These are phyloP conservation scores for Rhizopus sp. DNA, from an alignment of 371 early-diverging fungal species.

Conservation along the genomic window DNA sequence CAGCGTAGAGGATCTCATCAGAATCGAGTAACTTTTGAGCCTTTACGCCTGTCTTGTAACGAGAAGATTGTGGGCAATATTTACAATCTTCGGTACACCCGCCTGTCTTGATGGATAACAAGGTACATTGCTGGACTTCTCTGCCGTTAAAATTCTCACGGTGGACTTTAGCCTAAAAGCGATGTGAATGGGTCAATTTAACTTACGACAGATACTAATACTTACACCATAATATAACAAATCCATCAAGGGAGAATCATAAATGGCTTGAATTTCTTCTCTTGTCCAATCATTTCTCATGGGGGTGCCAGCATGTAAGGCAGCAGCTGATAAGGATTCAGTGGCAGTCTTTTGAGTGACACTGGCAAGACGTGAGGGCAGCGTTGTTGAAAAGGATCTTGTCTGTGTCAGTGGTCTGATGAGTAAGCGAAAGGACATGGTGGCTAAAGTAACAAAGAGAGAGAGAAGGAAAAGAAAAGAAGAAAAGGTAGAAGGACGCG, in stretches of 20 bases:
- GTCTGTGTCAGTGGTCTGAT: constrained; percentile 39
- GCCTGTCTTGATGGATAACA: constrained; percentile 87
- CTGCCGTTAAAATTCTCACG: constrained; percentile 72
- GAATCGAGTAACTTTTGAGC: constrained; percentile 75
- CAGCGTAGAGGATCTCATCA: constrained; percentile 75
- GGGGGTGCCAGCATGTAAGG: constrained; percentile 58
- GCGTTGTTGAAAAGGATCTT: constrained; percentile 50
- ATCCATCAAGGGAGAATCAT: constrained; percentile 82
- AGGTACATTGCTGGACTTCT: constrained; percentile 83
- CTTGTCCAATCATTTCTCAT: constrained; percentile 76
- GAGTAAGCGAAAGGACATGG: constrained; percentile 47
- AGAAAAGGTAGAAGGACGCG: constrained; percentile 11
- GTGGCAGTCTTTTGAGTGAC: constrained; percentile 39
- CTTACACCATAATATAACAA: constrained; percentile 77
- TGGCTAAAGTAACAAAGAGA: constrained; percentile 6
- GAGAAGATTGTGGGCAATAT: constrained; percentile 85
- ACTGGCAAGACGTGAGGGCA: constrained; percentile 57
- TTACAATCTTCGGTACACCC: constrained; percentile 88
- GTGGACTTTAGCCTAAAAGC: constrained; percentile 72
- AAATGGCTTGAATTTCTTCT: constrained; percentile 77
- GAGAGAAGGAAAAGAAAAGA: constrained; percentile 18
- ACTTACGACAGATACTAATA: constrained; percentile 5
- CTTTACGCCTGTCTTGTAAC: constrained; percentile 73
- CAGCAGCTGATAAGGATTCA: constrained; percentile 57
- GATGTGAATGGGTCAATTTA: constrained; percentile 5